phyloP scores from a whole-genome alignment of 73 alveolate species.

The Tetrahymena borealis region DNA sequence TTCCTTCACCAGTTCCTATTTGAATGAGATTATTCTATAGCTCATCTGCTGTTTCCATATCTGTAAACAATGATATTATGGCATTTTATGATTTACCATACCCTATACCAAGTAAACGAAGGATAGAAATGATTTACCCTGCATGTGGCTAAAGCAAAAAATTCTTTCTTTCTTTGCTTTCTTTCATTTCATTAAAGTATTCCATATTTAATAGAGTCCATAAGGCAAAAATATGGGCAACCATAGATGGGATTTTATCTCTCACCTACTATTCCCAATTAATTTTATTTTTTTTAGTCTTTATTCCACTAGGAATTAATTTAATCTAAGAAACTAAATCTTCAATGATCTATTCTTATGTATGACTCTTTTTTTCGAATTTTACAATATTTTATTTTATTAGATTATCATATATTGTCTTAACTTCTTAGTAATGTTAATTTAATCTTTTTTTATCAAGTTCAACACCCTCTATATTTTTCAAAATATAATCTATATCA shows the following conservation, averaged over 20 bases:
- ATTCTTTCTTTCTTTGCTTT: neutral
- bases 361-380: neutral
- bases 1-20: slow-evolving; percentile 25
- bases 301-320: neutral
- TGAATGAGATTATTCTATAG: neutral
- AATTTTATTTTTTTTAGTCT: neutral
- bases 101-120: neutral
- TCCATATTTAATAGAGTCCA: neutral
- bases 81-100: too few relatives aligned
- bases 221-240: neutral
- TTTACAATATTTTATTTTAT: neutral
- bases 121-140: neutral
- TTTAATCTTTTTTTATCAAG: too few relatives aligned
- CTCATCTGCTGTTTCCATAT: neutral
- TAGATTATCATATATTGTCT: neutral
- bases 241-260: neutral
- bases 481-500: too few relatives aligned
- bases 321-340: neutral
- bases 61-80: too few relatives aligned
- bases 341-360: neutral
- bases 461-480: too few relatives aligned
- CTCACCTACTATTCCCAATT: neutral
- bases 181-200: neutral
- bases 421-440: neutral
- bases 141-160: neutral